A percentile compares a stretch with the other conserved stretches of the same genome.
Evolutionary conservation across 208 protist genomes (phyloP).

Genomic region (Herpetomonas muscarum): DNA sequence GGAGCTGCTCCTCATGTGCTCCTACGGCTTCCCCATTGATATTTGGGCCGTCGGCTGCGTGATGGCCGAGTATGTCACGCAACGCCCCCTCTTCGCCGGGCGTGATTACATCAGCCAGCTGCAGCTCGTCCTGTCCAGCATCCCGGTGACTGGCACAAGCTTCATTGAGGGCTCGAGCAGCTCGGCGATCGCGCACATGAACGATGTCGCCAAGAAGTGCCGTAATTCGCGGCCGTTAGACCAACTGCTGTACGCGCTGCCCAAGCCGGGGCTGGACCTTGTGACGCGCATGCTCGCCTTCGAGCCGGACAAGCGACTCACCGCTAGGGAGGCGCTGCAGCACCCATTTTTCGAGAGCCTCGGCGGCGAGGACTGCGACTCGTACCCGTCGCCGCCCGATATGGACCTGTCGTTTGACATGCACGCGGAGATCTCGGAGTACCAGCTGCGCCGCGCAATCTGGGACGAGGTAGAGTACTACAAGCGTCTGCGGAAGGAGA

Average conservation of each 20-base stretch:
- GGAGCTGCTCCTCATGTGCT: slow-evolving; percentile 97
- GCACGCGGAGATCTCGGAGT: slow-evolving; percentile 84
- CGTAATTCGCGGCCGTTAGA: slow-evolving; percentile 49
- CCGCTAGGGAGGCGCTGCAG: slow-evolving; percentile 70
- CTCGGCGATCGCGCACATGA: slow-evolving; percentile 48
- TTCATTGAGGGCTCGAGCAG: slow-evolving; percentile 55
- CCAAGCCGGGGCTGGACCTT: slow-evolving; percentile 80
- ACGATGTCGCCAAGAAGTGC: slow-evolving; percentile 72
- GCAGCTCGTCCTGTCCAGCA: slow-evolving; percentile 78
- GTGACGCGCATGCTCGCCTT: slow-evolving; percentile 89
- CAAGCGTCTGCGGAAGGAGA: slow-evolving; percentile 28
- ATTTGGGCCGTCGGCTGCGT: slow-evolving; percentile 99
- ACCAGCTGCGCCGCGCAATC: slow-evolving; percentile 70
- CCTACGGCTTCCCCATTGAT: slow-evolving; percentile 92
- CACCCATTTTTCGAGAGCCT: slow-evolving; percentile 84
- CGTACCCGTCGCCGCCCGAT: slow-evolving; percentile 32
- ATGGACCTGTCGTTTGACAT: slow-evolving; percentile 78
- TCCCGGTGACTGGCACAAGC: slow-evolving; percentile 57
- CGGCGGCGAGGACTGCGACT: slow-evolving; percentile 32
- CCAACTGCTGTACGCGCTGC: slow-evolving; percentile 42
- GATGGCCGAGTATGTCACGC: slow-evolving; percentile 96
- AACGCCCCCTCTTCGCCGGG: slow-evolving; percentile 78
- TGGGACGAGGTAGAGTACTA: slow-evolving; percentile 78
- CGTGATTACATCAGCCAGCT: slow-evolving; percentile 89
- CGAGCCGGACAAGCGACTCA: slow-evolving; percentile 88